Base-by-base conservation (phyloP, 2,329 filamentous ascomycete genomes). In the Pseudopyricularia javanii region DNA sequence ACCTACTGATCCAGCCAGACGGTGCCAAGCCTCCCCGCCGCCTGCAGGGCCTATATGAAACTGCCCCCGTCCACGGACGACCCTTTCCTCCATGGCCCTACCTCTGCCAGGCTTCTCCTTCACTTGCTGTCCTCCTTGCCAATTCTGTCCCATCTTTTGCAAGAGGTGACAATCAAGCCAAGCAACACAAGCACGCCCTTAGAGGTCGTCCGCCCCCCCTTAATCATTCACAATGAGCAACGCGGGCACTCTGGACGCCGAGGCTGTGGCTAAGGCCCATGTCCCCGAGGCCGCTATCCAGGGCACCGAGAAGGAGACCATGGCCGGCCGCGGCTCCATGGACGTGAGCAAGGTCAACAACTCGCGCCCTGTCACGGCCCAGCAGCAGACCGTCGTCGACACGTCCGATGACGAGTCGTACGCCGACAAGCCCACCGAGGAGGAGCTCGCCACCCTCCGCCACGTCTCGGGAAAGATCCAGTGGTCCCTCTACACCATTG, bases 401-500 rank as follows among this genome's bases (percentile, higher is more conserved):
- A 45, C 22, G 3, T 52, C 50, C 24, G 50, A 52, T 40, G 43
- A 40, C 37, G 50, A 52, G 37, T 40, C 43, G 17, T 52, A 33
- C 50, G 50, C 43, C 26, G 50, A 52, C 50, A 52, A 47, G 50
- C 81, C 81, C 3, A 85, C 80, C 7, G 75, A 79, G 32, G 80
- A 85, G 62, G 82, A 86, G 56, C 65, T 81, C 55, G 63, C 57
- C 14, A 82, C 78, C 0, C 75, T 86, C n/a, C 76, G 73, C 50
- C 79, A 80, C 60, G 76, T 86, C 22, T 78, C 81, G 12, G 82
- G 80, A 56, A 74, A 74, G 61, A 78, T 89, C 56, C 80, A 82
- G 49, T 82, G 76, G 75, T 70, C 74, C 53, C 77, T 83, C 54
- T 89, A 81, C 68, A 82, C 80, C 26, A 79, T 90, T 55, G 84